A percentile compares a stretch with the other conserved stretches of the same genome.
phyloP scores from a whole-genome alignment of 148 eudicot species.

The Rhododendron simsii region DNA sequence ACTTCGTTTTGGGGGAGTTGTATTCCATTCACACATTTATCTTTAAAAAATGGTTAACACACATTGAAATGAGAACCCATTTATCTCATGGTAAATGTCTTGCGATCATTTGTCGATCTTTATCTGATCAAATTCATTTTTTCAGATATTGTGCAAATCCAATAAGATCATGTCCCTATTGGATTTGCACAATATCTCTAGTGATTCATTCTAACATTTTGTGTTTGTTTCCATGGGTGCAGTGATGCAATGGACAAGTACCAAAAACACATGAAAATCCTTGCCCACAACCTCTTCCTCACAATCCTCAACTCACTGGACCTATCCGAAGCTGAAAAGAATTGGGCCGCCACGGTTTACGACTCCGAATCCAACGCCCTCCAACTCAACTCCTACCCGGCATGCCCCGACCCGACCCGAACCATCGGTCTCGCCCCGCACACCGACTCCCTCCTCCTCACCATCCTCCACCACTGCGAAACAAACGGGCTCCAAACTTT shows the following conservation, averaged over 20 bases:
- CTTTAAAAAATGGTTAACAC: too few species aligned
- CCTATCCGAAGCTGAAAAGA: conserved; percentile 21
- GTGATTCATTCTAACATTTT: not conserved
- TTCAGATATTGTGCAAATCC: too few species aligned
- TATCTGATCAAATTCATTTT: too few species aligned
- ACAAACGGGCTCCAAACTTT: conserved; percentile 50
- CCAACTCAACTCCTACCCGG: conserved; percentile 74
- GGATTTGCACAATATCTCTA: not conserved
- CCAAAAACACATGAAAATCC: conserved; percentile 40
- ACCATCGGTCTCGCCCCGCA: conserved; percentile 65
- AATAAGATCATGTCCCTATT: too few species aligned
- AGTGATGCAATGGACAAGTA: conserved; percentile 59
- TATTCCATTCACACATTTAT: too few species aligned
- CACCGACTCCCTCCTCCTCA: conserved; percentile 63
- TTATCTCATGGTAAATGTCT: too few species aligned
- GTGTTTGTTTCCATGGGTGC: not conserved
- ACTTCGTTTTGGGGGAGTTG: too few species aligned
- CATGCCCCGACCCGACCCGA: conserved; percentile 51
- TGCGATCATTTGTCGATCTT: too few species aligned
- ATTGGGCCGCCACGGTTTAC: conserved; percentile 7
- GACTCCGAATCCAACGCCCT: conserved; percentile 28
- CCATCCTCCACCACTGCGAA: conserved; percentile 55
- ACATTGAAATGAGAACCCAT: too few species aligned
- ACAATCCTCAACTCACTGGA: conserved; percentile 38
- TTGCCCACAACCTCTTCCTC: conserved; percentile 36